Evolutionary conservation across 2,329 filamentous ascomycete genomes (phyloP).

Genomic region (Plectosphaerella plurivora): DNA sequence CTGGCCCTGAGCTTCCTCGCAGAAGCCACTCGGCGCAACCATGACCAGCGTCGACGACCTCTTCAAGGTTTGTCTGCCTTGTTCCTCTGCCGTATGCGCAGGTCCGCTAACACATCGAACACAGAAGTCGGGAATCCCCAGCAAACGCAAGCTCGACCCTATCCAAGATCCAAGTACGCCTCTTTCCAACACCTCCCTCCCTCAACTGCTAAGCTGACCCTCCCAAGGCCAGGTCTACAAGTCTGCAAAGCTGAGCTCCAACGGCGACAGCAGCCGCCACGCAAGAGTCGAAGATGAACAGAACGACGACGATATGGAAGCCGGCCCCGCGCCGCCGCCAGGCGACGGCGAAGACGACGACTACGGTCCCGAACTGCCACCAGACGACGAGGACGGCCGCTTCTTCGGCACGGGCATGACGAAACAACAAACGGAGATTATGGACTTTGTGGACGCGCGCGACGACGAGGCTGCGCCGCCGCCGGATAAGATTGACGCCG

Average conservation of each 20-base stretch:
- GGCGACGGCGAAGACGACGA: slow-evolving; percentile 49
- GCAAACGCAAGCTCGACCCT: slow-evolving; percentile 61
- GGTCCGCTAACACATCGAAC: slow-evolving; percentile 10
- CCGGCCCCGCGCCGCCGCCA: slow-evolving; percentile 43
- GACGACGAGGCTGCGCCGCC: slow-evolving; percentile 25
- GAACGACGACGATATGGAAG: slow-evolving; percentile 36
- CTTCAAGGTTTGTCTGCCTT: slow-evolving; percentile 42
- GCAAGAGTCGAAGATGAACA: slow-evolving; percentile 40
- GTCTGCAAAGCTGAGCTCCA: slow-evolving; percentile 47
- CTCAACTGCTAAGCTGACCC: not conserved
- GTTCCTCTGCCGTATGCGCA: not conserved
- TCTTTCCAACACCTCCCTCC: not conserved
- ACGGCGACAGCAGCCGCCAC: slow-evolving; percentile 37
- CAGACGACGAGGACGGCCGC: slow-evolving; percentile 77
- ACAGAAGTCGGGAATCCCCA: slow-evolving; percentile 39
- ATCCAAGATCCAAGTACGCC: slow-evolving; percentile 57
- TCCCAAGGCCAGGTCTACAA: slow-evolving; percentile 58
- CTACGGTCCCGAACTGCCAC: slow-evolving; percentile 39
- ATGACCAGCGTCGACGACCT: slow-evolving; percentile 58
- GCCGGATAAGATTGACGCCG: slow-evolving; percentile 73
- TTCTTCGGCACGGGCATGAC: slow-evolving; percentile 95
- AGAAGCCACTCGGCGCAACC: slow-evolving; percentile 2
- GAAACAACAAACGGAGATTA: slow-evolving; percentile 71
- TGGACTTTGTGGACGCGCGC: slow-evolving; percentile 74
- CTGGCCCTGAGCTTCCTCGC: no score